These are phyloP conservation scores for Pythium graminicola DNA, from an alignment of 352 stramenopile species.

Conservation along the genomic window DNA sequence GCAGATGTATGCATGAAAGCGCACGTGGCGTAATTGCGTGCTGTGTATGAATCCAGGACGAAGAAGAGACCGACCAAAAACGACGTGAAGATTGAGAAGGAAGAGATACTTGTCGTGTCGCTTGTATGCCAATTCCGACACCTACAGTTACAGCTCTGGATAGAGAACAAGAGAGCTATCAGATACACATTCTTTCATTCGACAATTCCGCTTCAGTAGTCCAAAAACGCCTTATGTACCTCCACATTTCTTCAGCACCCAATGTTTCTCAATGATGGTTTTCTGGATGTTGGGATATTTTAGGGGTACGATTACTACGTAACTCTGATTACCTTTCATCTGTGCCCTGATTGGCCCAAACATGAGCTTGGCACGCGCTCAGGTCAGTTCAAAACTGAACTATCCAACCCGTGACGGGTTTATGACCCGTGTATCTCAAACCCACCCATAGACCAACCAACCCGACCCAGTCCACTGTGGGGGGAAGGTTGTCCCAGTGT, in stretches of 20 bases:
- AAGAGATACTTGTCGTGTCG: constrained; percentile 1
- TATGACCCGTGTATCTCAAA: not conserved
- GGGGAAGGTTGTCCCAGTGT: not conserved
- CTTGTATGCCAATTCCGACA: constrained; percentile 19
- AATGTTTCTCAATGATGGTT: no score
- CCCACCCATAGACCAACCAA: constrained; percentile 1
- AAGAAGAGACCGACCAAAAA: not conserved
- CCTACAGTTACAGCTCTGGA: constrained; percentile 11
- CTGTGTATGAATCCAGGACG: constrained; percentile 1
- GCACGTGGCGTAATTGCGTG: not conserved
- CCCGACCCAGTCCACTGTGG: not conserved
- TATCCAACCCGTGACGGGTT: not conserved
- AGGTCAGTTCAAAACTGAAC: no score
- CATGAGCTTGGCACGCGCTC: no score
- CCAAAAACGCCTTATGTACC: not conserved
- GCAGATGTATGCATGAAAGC: not conserved
- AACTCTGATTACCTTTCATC: no score
- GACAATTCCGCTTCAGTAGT: not conserved
- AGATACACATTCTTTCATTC: not conserved
- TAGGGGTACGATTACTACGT: no score
- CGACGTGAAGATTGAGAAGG: not conserved
- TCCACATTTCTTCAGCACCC: no score
- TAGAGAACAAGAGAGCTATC: not conserved
- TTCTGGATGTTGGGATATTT: no score
- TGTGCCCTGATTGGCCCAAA: no score